Evolutionary conservation across 2,329 filamentous ascomycete species (phyloP).

Genomic region (Lasiodiplodia sp.): DNA sequence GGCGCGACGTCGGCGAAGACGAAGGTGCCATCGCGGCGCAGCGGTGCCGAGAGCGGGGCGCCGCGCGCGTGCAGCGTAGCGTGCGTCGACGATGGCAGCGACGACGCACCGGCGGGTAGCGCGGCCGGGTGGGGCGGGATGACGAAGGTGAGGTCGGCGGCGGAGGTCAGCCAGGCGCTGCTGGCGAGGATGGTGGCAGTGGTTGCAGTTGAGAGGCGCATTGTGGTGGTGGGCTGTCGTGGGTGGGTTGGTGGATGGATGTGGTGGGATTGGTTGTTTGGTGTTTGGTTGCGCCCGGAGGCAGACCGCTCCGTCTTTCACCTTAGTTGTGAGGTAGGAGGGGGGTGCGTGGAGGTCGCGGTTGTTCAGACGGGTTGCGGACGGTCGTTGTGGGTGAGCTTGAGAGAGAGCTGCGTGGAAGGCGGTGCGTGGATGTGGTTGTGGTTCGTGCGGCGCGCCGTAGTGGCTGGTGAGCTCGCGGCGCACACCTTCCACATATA

Average conservation of each 20-base stretch:
- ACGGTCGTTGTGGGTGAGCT: not conserved
- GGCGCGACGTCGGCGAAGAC: constrained; percentile 74
- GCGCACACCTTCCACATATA: not conserved
- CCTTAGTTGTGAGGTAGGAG: not conserved
- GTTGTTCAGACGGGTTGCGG: not conserved
- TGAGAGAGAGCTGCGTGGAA: not conserved
- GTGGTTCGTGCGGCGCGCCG: constrained; percentile 11
- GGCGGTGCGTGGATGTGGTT: constrained; percentile 24
- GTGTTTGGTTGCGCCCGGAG: not conserved
- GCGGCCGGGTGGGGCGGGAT: constrained; percentile 33
- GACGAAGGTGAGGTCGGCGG: constrained; percentile 24
- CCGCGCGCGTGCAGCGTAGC: constrained; percentile 69
- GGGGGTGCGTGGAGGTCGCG: not conserved
- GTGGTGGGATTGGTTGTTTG: not conserved
- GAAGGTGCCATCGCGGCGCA: constrained; percentile 75
- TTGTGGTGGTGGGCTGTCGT: not conserved
- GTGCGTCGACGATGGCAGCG: constrained; percentile 59
- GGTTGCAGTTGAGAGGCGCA: constrained; percentile 1
- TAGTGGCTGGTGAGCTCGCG: not conserved
- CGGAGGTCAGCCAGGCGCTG: not conserved
- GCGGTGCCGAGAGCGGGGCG: constrained; percentile 63
- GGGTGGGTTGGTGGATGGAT: not conserved
- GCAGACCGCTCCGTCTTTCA: too few species aligned
- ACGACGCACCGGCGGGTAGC: constrained; percentile 3
- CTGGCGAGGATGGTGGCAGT: not conserved